phyloP scores from a whole-genome alignment of 2,329 filamentous ascomycete genomes.

The Diaporthe vexans region DNA sequence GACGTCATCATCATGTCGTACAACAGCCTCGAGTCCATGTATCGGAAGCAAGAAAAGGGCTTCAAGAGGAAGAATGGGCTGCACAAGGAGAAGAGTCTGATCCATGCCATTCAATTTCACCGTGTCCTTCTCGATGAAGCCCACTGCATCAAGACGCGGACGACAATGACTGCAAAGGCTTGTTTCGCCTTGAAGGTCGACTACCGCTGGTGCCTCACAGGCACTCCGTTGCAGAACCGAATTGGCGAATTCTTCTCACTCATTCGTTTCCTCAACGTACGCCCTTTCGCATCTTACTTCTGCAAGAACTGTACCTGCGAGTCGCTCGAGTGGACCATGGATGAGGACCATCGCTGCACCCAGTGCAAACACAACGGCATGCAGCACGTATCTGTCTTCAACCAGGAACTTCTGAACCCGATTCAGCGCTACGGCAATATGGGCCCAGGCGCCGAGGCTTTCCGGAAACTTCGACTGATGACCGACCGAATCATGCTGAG shows the following conservation, averaged over 20 bases:
- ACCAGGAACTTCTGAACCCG: slow-evolving; percentile 91
- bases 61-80: slow-evolving; percentile 85
- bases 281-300: slow-evolving; percentile 92
- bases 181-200: slow-evolving; percentile 91
- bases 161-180: slow-evolving; percentile 92
- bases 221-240: slow-evolving; percentile 95
- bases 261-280: slow-evolving; percentile 89
- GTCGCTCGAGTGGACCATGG: slow-evolving; percentile 85
- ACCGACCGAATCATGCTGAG: slow-evolving; percentile 96
- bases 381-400: slow-evolving; percentile 71
- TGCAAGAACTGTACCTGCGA: slow-evolving; percentile 90
- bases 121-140: slow-evolving; percentile 91
- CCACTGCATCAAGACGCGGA: slow-evolving; percentile 90
- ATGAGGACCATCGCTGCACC: slow-evolving; percentile 78
- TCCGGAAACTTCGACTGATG: slow-evolving; percentile 86
- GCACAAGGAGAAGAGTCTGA: slow-evolving; percentile 82
- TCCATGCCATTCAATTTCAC: slow-evolving; percentile 90
- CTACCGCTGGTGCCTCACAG: slow-evolving; percentile 96
- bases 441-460: slow-evolving; percentile 76
- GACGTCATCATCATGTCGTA: slow-evolving; percentile 99
- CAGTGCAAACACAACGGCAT: slow-evolving; percentile 71
- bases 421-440: slow-evolving; percentile 74
- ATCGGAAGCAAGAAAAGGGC: slow-evolving; percentile 92
- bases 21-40: slow-evolving; percentile 90
- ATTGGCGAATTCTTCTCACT: slow-evolving; percentile 98